Evolutionary conservation across 148 eudicot species (phyloP).

Genomic region (Heliamphora exappendiculata): DNA sequence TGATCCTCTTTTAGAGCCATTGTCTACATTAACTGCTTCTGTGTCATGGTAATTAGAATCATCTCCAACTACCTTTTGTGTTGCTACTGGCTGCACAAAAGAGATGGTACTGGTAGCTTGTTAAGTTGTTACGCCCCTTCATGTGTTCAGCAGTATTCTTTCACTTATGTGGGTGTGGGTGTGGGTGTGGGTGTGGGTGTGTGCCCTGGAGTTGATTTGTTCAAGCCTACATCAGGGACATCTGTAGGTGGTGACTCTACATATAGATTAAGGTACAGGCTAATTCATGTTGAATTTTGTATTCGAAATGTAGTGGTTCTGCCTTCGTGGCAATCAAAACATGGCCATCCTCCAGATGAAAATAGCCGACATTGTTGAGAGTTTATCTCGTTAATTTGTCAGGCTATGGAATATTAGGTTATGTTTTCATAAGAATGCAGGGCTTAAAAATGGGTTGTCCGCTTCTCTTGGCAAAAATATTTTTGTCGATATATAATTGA

Average conservation of each 20-base stretch:
- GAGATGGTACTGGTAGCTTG: not conserved
- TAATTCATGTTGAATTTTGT: not conserved
- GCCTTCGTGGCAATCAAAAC: not conserved
- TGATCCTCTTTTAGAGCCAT: not conserved
- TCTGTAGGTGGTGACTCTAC: not conserved
- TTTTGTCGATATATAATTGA: not conserved
- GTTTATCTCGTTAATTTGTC: not conserved
- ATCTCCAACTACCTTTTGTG: not conserved
- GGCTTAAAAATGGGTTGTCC: not conserved
- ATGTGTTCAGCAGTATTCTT: not conserved
- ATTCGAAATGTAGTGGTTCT: not conserved
- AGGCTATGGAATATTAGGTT: not conserved
- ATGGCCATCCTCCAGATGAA: not conserved
- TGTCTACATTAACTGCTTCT: not conserved
- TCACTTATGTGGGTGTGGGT: not conserved
- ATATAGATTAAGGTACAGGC: not conserved
- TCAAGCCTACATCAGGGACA: not conserved
- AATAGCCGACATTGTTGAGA: not conserved
- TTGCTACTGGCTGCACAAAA: not conserved
- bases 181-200: not conserved
- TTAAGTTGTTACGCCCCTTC: not conserved
- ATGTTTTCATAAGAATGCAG: not conserved
- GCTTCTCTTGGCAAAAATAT: not conserved
- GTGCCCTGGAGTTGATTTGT: not conserved
- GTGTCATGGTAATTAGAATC: not conserved